Evolutionary conservation across 306 rosid genomes (phyloP), one percentile per base, ranked within the genome.

Genomic region (Quercus gilva): DNA sequence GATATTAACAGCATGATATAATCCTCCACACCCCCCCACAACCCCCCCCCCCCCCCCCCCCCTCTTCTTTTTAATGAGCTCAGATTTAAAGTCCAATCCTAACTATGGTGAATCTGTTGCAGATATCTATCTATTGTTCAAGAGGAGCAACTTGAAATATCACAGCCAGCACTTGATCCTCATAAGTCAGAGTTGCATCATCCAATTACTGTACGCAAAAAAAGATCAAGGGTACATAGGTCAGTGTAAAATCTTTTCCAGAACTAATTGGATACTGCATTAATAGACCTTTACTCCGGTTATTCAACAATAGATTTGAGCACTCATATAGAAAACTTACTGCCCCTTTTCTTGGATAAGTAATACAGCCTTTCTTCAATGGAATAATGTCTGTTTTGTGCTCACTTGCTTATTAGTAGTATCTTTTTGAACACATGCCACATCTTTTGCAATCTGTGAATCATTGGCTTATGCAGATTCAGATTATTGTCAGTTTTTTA

Each of bases 81-180:
- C 37, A 17, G 21, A 45, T 78, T 71, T 58, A 58, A 55, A 71
- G 17, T 21, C 67, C 4, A 73, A 31, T 23, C n/a, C 49, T 71
- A 76, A 69, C 76, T 68, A 18, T 78, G 53, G 67, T 60, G 56
- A 53, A 79, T 84, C 53, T 84, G 33, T 81, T 69, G 69, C 74
- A 94, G 99, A 84, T 94, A 94, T 85, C 59, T 94, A 84, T 85
- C 92, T n/a, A 85, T 92, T 82, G 81, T 94, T 71, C 76, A 84
- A 83, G 94, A 88, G 71, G 99, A 92, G 86, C 97, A 91, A 75
- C 94, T 94, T 21, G 95, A 92, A 88, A 92, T 94, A 89, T 94
- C 99, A 74, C 99, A 94, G 90, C 99, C 99, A 43, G 99, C 92
- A 33, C 91, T 94, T 71, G 99, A 92, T 87, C 94, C 91, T 52